Evolutionary conservation across 441 rosid species (phyloP).

Genomic region (Biscutella laevigata): DNA sequence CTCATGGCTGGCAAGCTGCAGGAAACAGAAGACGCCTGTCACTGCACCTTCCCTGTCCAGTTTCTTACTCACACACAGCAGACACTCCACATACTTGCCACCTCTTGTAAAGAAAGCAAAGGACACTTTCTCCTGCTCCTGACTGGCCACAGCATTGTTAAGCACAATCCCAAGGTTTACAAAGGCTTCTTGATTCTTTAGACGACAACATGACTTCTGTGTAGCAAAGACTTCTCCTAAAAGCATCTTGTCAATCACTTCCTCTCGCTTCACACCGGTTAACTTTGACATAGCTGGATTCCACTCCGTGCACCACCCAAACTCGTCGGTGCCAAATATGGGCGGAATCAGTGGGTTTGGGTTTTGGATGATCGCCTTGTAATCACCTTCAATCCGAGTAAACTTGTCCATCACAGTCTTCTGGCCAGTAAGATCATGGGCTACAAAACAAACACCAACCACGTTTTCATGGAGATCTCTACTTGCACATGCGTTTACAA

Average conservation of each 20-base stretch:
- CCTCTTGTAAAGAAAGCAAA: constrained; percentile 62
- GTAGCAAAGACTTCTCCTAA: constrained; percentile 80
- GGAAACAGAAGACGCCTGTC: constrained; percentile 82
- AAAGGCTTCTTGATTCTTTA: constrained; percentile 75
- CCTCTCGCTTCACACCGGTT: constrained; percentile 80
- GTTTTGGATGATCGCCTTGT: constrained; percentile 82
- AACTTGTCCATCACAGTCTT: constrained; percentile 91
- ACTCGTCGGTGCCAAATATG: constrained; percentile 77
- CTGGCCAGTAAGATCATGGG: constrained; percentile 88
- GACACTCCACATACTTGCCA: constrained; percentile 72
- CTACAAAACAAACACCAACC: constrained; percentile 90
- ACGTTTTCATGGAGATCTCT: constrained; percentile 71
- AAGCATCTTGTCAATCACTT: constrained; percentile 80
- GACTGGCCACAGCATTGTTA: constrained; percentile 62
- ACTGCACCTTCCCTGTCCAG: constrained; percentile 66
- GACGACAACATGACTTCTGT: constrained; percentile 60
- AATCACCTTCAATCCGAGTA: constrained; percentile 90
- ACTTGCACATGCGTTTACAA: constrained; percentile 88
- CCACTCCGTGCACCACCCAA: constrained; percentile 98
- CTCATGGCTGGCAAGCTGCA: constrained; percentile 87
- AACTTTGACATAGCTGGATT: constrained; percentile 73
- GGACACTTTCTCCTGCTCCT: constrained; percentile 64
- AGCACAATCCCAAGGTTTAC: constrained; percentile 68
- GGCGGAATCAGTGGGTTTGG: constrained; percentile 92
- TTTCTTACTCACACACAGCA: constrained; percentile 75